Conservation (phyloP, 371 early-diverging fungal species). For the Mucor sp. region DNA sequence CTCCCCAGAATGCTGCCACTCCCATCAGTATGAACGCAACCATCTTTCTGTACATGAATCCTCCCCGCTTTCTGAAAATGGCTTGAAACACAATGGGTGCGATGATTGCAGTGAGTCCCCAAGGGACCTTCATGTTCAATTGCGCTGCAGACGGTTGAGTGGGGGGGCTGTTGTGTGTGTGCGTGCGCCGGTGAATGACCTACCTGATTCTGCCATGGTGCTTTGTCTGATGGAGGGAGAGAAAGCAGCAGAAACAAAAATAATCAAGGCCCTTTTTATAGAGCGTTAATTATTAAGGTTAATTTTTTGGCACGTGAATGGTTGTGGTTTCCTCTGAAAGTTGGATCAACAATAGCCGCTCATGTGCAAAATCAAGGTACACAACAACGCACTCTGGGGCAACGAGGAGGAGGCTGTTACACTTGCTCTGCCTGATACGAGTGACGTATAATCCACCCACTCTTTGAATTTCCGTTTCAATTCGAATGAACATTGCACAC, state of each 20-base stretch:
- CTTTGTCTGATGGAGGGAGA: not conserved
- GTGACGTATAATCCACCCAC: not conserved
- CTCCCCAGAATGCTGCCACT: conserved; percentile 41
- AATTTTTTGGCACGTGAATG: not conserved
- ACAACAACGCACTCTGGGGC: conserved; percentile 2
- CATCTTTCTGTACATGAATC: conserved; percentile 33
- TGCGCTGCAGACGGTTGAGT: not conserved
- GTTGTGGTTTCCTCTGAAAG: not conserved
- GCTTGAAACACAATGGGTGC: conserved; percentile 22
- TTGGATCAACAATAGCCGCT: conserved; percentile 4
- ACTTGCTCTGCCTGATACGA: not conserved
- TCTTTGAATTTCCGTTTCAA: conserved; percentile 6
- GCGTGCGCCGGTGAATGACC: not conserved
- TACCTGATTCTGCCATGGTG: conserved; percentile 16
- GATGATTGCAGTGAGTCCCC: conserved; percentile 1
- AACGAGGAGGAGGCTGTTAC: not conserved
- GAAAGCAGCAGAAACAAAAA: not conserved
- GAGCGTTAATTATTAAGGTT: not conserved
- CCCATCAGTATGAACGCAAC: conserved; percentile 31
- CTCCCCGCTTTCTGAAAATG: conserved; percentile 34
- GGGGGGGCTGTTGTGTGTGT: too few species aligned
- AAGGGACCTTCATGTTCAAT: not conserved
- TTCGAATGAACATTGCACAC: not conserved
- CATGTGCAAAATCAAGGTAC: not conserved
- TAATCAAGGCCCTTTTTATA: not conserved